These are phyloP conservation scores for Ophiocordyceps australis DNA, from an alignment of 2,329 filamentous ascomycete genomes.

Conservation along the genomic window DNA sequence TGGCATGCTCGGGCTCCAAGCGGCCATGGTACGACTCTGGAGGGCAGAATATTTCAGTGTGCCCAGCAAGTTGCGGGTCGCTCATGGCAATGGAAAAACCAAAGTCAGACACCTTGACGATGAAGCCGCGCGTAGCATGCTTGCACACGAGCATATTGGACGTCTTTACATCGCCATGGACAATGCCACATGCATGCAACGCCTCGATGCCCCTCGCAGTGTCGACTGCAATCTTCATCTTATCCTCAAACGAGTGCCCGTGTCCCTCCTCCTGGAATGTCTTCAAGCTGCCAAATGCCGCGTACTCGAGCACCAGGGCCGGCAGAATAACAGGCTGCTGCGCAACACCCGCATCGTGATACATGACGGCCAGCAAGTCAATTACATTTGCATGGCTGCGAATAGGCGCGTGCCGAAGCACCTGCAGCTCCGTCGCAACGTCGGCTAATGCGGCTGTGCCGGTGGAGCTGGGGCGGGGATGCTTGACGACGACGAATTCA, in stretches of 20 bases:
- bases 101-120: conserved; percentile 1
- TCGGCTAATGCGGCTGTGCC: neutral
- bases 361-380: conserved; percentile 1
- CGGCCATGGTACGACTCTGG: neutral
- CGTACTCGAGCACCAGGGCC: neutral
- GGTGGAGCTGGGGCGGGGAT: neutral
- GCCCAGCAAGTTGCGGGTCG: neutral
- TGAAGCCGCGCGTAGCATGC: neutral
- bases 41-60: neutral
- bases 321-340: neutral
- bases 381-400: neutral
- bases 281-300: neutral
- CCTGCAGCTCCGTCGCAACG: neutral
- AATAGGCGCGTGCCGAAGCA: neutral
- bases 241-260: neutral
- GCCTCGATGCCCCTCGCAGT: neutral
- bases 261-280: neutral
- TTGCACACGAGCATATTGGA: neutral
- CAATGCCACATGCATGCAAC: neutral
- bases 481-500: neutral
- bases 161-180: neutral
- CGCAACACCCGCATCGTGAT: neutral
- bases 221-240: neutral
- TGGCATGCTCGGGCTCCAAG: neutral
- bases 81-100: neutral